These are phyloP conservation scores for Alternaria sp. DNA, from an alignment of 2,329 filamentous ascomycete genomes.

Conservation along the genomic window DNA sequence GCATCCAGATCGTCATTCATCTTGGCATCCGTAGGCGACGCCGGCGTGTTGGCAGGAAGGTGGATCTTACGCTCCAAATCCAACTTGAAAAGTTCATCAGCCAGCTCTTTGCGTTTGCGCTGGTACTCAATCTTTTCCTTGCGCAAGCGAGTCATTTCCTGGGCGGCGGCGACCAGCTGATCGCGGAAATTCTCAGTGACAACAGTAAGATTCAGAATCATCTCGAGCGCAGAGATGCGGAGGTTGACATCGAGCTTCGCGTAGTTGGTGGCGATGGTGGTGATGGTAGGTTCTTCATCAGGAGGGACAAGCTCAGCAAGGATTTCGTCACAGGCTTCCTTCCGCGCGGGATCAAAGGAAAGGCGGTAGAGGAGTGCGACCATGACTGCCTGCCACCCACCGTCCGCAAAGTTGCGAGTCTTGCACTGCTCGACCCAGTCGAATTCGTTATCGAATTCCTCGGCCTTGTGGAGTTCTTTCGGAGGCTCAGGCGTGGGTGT, in stretches of 20 bases:
- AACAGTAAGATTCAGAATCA: conserved; percentile 83
- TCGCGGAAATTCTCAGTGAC: conserved; percentile 85
- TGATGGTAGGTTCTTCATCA: conserved; percentile 73
- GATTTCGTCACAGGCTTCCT: conserved; percentile 77
- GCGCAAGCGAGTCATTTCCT: conserved; percentile 91
- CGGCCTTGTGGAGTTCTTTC: conserved; percentile 65
- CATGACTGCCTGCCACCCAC: conserved; percentile 90
- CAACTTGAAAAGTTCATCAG: conserved; percentile 72
- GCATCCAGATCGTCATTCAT: conserved; percentile 66
- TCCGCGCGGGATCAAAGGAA: conserved; percentile 74
- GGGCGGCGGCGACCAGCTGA: conserved; percentile 90
- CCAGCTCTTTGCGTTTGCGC: conserved; percentile 70
- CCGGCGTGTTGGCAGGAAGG: conserved; percentile 73
- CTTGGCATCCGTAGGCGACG: conserved; percentile 61
- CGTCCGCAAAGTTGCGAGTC: conserved; percentile 83
- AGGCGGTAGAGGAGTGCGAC: conserved; percentile 86
- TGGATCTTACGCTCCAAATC: conserved; percentile 77
- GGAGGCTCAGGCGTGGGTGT: conserved; percentile 48
- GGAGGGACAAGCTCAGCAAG: conserved; percentile 81
- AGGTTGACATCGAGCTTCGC: conserved; percentile 79
- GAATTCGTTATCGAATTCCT: conserved; percentile 75
- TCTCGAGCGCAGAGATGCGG: conserved; percentile 79
- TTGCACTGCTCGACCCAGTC: conserved; percentile 86
- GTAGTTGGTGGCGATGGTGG: conserved; percentile 77
- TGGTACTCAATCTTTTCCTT: conserved; percentile 97